Evolutionary conservation across 495 filamentous ascomycete genomes (phyloP), one percentile per base, ranked within the genome.

Genomic region (Podospora appendiculata): DNA sequence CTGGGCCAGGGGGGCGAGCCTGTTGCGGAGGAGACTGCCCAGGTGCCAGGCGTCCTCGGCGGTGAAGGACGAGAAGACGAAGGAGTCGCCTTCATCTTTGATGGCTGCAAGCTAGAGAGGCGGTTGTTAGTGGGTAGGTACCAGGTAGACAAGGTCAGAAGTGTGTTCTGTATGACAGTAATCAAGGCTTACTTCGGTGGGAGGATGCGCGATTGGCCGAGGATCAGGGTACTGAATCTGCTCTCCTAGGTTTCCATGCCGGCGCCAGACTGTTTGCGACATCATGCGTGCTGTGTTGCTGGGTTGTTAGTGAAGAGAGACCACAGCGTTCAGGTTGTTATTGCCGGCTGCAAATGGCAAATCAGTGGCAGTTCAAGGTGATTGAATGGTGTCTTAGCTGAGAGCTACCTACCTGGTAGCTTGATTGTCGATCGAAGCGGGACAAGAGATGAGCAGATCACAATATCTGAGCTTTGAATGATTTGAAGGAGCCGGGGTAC

Each of bases 21-120:
- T 79, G 10, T 70, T 71, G 49, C 84, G 81, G 12, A 90, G 77
- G 17, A 79, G 75, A 42, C 69, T 73, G 44, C 86, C 86, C 25
- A 90, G 76, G 11, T 73, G 65, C 80, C 79, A 88, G 49, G 86
- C 87, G 41, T 84, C 82, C 18, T 72, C 68, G 16, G 78, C 61
- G 18, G 84, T 87, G 72, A 91, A 90, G 51, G 73, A 64, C 36
- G 70, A 61, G 61, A 90, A 79, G 41, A 73, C 65, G 53, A 86
- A 73, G n/a, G 46, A 54, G 34, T 57, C 48, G 44, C 54, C 17
- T 6, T 55, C 45, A 0, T 42, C 32, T 42, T 58, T 54, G 18
- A 54, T 25, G 8, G 9, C 46, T 35, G 40, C 38, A 32, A 19
- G 12, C 52, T 56, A 16, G 4, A 7, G n/a, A 33, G 4, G 35